Conservation (phyloP, 495 filamentous ascomycete species). For the Clohesyomyces aquaticus region DNA sequence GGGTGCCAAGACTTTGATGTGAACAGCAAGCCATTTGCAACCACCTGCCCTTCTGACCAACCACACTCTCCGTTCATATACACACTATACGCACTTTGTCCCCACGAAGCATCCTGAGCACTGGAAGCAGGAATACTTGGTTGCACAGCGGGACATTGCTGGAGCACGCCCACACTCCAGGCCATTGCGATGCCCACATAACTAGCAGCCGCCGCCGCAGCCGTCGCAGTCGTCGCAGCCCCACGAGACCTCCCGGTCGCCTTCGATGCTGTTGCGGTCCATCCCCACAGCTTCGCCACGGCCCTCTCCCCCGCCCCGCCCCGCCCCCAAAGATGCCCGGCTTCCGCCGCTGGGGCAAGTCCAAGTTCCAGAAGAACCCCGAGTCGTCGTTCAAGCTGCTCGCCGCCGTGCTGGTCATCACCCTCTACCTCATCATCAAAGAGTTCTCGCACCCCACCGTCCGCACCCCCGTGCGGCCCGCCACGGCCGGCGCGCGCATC, state of each 20-base stretch:
- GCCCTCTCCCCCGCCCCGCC: constrained; percentile 7
- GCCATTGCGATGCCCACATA: too few relatives aligned
- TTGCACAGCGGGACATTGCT: too few relatives aligned
- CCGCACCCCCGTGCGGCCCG: constrained; percentile 6
- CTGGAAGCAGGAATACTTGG: too few relatives aligned
- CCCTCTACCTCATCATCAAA: constrained; percentile 43
- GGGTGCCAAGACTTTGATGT: too few relatives aligned
- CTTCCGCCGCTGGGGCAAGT: constrained; percentile 41
- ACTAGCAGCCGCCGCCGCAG: too few relatives aligned
- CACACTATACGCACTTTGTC: too few relatives aligned
- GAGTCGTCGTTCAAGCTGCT: constrained; percentile 44
- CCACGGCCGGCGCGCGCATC: constrained; percentile 24
- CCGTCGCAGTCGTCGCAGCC: neutral
- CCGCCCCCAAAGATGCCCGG: constrained; percentile 30
- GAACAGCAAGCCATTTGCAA: too few relatives aligned
- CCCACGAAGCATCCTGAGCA: too few relatives aligned
- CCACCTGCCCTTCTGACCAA: too few relatives aligned
- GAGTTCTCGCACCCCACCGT: constrained; percentile 32
- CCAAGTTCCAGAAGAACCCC: constrained; percentile 39
- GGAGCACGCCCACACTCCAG: too few relatives aligned
- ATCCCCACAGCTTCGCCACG: neutral
- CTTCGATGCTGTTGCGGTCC: neutral
- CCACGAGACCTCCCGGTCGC: neutral
- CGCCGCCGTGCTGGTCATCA: constrained; percentile 42
- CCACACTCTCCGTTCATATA: too few relatives aligned